Evolutionary conservation across 805 yeast genomes (phyloP).

Genomic region (Zygosaccharomyces rouxii): DNA sequence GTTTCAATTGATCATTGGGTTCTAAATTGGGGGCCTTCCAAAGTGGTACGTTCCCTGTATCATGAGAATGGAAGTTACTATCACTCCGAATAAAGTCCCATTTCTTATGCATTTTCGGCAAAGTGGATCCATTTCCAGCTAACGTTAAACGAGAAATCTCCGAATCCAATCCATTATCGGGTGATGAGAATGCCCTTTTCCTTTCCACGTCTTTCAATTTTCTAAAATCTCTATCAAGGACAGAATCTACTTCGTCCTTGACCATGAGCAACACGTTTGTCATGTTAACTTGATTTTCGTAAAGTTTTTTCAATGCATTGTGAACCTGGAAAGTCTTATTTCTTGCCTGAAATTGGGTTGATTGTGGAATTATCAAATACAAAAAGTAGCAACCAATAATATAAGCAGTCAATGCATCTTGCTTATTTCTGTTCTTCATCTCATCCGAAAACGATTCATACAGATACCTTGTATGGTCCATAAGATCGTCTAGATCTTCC

Average conservation of each 20-base stretch:
- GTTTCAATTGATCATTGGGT: slow-evolving; percentile 38
- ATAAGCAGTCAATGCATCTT: slow-evolving; percentile 34
- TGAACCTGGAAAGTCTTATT: slow-evolving; percentile 40
- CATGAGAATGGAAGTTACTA: slow-evolving; percentile 16
- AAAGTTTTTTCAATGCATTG: slow-evolving; percentile 34
- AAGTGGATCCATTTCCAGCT: not conserved
- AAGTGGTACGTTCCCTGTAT: slow-evolving; percentile 26
- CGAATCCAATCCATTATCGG: slow-evolving; percentile 8
- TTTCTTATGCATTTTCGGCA: not conserved
- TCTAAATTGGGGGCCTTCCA: slow-evolving; percentile 40
- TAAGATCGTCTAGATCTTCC: slow-evolving; percentile 36
- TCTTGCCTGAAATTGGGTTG: slow-evolving; percentile 40
- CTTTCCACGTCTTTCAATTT: slow-evolving; percentile 20
- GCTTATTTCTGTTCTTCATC: slow-evolving; percentile 16
- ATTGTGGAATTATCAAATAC: slow-evolving; percentile 37
- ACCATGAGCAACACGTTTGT: slow-evolving; percentile 38
- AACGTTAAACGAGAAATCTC: slow-evolving; percentile 8
- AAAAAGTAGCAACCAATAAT: slow-evolving; percentile 38
- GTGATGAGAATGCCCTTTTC: slow-evolving; percentile 35
- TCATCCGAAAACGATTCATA: slow-evolving; percentile 32
- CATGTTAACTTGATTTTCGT: slow-evolving; percentile 38
- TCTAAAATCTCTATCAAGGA: slow-evolving; percentile 22
- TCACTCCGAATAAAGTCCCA: slow-evolving; percentile 8
- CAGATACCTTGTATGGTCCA: slow-evolving; percentile 37
- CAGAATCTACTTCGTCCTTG: slow-evolving; percentile 31